A percentile compares a stretch with the other conserved stretches of the same genome.
These are phyloP conservation scores for Prosopis cineraria DNA, from an alignment of 306 rosid species.

Conservation along the genomic window DNA sequence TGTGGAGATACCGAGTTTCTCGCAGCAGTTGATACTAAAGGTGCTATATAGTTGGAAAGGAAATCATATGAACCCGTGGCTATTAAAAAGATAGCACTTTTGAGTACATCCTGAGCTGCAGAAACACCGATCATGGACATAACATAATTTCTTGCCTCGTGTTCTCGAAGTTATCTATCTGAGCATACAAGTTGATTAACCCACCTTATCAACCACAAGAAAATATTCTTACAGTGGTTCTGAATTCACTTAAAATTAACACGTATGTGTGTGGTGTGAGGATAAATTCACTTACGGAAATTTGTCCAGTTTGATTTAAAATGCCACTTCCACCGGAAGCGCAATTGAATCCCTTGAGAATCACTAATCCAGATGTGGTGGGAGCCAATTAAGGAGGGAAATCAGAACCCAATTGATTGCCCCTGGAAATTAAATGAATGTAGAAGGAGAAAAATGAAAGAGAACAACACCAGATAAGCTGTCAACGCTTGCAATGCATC, in stretches of 20 bases:
- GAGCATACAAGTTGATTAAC: constrained; percentile 68
- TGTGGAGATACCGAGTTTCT: constrained; percentile 49
- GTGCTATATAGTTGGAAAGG: constrained; percentile 61
- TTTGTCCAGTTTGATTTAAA: constrained; percentile 55
- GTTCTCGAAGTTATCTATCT: constrained; percentile 60
- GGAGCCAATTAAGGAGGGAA: constrained; percentile 72
- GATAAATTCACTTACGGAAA: constrained; percentile 54
- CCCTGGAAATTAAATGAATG: too few relatives aligned
- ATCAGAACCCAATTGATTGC: too few relatives aligned
- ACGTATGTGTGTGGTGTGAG: not conserved
- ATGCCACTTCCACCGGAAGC: constrained; percentile 77
- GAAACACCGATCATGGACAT: constrained; percentile 45
- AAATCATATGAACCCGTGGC: constrained; percentile 69
- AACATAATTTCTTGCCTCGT: constrained; percentile 64
- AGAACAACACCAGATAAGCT: constrained; percentile 14
- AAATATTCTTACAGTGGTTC: not conserved
- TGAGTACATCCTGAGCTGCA: constrained; percentile 43
- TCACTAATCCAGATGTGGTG: constrained; percentile 44
- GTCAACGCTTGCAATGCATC: constrained; percentile 1
- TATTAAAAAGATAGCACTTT: constrained; percentile 47
- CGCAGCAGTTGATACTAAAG: constrained; percentile 46
- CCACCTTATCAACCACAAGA: constrained; percentile 44
- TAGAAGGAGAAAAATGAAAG: too few relatives aligned
- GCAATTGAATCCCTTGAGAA: constrained; percentile 67
- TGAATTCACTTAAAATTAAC: too few relatives aligned